These are phyloP conservation scores for Pseudogymnoascus sp. DNA, from an alignment of 2,329 filamentous ascomycete genomes.

Conservation along the genomic window DNA sequence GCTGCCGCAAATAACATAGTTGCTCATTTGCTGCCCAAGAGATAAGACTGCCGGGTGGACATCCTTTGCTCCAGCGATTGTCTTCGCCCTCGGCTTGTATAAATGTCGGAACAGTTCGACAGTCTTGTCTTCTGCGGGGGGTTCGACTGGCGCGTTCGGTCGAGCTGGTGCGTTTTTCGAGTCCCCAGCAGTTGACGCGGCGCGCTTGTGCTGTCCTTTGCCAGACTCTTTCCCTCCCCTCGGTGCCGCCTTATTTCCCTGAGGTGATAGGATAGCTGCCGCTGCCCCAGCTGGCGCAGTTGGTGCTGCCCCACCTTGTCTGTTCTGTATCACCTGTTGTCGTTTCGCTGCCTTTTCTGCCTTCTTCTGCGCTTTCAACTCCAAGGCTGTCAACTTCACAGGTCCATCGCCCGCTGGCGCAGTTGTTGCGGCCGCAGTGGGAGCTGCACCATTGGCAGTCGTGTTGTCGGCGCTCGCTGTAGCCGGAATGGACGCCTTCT, in stretches of 20 bases:
- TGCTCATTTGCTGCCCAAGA: constrained; percentile 76
- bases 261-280: constrained; percentile 10
- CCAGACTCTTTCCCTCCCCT: constrained; percentile 31
- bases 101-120: constrained; percentile 77
- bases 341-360: constrained; percentile 85
- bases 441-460: neutral
- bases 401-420: constrained; percentile 21
- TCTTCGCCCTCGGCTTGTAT: constrained; percentile 62
- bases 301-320: constrained; percentile 31
- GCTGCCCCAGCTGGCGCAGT: constrained; percentile 18
- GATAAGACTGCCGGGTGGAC: constrained; percentile 81
- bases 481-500: neutral
- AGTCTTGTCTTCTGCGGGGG: constrained; percentile 51
- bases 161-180: constrained; percentile 20
- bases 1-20: constrained; percentile 79
- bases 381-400: constrained; percentile 60
- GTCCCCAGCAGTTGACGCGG: constrained; percentile 23
- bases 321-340: constrained; percentile 57
- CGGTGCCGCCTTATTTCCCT: constrained; percentile 24
- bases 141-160: constrained; percentile 27
- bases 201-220: constrained; percentile 25
- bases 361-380: constrained; percentile 81
- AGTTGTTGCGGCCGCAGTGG: neutral
- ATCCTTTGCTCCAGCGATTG: constrained; percentile 55
- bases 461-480: neutral